Percentiles rank a stretch among this genome's conserved stretches.
These are phyloP conservation scores for Pseudopithomyces chartarum DNA, from an alignment of 2,329 filamentous ascomycete genomes.

Conservation along the genomic window DNA sequence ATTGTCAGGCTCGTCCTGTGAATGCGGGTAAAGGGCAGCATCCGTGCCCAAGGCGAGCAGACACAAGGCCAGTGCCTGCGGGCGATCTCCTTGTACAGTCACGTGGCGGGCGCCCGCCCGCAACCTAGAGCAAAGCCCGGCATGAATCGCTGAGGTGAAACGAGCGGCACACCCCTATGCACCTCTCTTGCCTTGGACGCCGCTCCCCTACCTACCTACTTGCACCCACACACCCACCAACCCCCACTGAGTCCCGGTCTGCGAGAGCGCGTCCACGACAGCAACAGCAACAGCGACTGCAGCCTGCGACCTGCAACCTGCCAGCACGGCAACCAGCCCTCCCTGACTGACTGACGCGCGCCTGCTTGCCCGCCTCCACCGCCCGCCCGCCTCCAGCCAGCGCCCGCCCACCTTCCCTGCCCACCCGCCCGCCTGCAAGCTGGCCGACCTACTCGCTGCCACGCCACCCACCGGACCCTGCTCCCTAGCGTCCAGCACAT, in stretches of 20 bases:
- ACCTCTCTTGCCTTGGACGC: slow-evolving; percentile 10
- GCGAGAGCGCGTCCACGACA: not conserved
- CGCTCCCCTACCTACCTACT: not conserved
- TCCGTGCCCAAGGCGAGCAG: slow-evolving; percentile 2
- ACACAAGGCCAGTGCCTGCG: not conserved
- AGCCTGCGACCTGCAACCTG: not conserved
- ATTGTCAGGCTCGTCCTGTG: not conserved
- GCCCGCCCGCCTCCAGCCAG: not conserved
- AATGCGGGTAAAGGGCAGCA: not conserved
- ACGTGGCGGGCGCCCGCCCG: slow-evolving; percentile 13
- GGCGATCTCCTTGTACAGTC: slow-evolving; percentile 7
- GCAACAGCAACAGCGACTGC: not conserved
- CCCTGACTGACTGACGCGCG: too few relatives aligned
- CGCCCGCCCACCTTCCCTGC: not conserved
- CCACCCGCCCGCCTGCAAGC: not conserved
- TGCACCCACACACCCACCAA: not conserved
- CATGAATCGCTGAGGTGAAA: slow-evolving; percentile 10
- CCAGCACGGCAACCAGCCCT: slow-evolving; percentile 13
- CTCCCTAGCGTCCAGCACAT: slow-evolving; percentile 3
- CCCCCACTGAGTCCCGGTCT: not conserved
- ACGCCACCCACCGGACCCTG: slow-evolving; percentile 3
- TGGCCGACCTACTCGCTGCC: slow-evolving; percentile 1
- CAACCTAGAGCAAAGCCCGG: slow-evolving; percentile 3
- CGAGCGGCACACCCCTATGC: slow-evolving; percentile 25
- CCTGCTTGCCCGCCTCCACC: too few relatives aligned